Evolutionary conservation across 1,139 yeast genomes (phyloP).

Genomic region (Suhomyces bolitotheri): DNA sequence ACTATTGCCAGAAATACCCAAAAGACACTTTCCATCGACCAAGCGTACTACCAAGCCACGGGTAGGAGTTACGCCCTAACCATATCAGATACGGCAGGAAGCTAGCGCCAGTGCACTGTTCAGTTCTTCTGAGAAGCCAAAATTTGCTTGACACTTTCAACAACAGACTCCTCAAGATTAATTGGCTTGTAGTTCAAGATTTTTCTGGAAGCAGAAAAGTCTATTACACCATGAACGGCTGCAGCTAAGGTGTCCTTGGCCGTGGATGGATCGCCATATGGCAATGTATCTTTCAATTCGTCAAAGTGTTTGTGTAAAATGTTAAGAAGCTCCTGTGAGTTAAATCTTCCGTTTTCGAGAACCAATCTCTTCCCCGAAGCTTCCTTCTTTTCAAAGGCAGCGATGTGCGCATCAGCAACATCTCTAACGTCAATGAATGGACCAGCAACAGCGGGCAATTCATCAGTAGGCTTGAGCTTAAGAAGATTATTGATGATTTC

Average conservation of each 20-base stretch:
- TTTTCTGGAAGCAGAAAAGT: conserved; percentile 35
- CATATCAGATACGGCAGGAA: no score
- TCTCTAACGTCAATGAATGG: conserved; percentile 17
- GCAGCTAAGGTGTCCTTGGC: no score
- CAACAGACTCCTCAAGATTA: conserved; percentile 35
- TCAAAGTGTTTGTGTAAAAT: conserved; percentile 20
- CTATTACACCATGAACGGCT: no score
- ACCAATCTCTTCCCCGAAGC: conserved; percentile 13
- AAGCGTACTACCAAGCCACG: no score
- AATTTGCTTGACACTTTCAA: conserved; percentile 28
- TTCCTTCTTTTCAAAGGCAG: conserved; percentile 14
- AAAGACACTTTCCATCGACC: no score
- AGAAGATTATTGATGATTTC: conserved; percentile 1
- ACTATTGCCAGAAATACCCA: no score
- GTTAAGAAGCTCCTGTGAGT: conserved; percentile 35
- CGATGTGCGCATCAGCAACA: conserved; percentile 16
- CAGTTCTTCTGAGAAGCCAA: no score
- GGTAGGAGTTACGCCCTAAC: no score
- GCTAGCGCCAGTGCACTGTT: no score
- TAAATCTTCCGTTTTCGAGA: conserved; percentile 2
- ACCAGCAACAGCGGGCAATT: conserved; percentile 11
- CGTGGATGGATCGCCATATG: no score
- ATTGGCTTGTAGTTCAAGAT: conserved; percentile 40
- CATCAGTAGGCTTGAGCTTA: conserved; percentile 18
- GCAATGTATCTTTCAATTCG: no score